phyloP scores from a whole-genome alignment of 2,329 filamentous ascomycete genomes.

The Aureobasidium sp. region DNA sequence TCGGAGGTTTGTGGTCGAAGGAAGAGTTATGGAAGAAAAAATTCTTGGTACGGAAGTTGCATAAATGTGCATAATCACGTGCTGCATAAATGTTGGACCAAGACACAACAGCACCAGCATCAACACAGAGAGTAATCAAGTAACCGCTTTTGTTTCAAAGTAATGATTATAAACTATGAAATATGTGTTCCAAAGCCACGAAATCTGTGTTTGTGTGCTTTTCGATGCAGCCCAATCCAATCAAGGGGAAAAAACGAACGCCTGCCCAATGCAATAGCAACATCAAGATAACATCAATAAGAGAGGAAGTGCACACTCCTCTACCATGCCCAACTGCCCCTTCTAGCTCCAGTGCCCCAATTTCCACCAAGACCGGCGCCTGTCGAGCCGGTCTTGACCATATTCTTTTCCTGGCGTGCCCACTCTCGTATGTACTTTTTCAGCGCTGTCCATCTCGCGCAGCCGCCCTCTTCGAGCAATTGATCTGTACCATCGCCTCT shows the following conservation, averaged over 20 bases:
- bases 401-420: constrained; percentile 75
- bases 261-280: background rate
- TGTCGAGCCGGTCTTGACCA: constrained; percentile 34
- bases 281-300: background rate
- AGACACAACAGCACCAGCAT: background rate
- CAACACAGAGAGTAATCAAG: background rate
- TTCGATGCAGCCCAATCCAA: background rate
- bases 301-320: background rate
- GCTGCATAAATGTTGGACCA: background rate
- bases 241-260: background rate
- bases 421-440: constrained; percentile 80
- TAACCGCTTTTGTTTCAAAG: background rate
- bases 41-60: background rate
- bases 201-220: background rate
- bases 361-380: constrained; percentile 22
- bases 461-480: constrained; percentile 40
- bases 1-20: background rate
- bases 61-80: constrained; percentile 3
- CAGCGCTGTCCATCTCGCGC: constrained; percentile 75
- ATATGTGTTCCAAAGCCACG: background rate
- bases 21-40: constrained; percentile 8
- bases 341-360: constrained; percentile 37
- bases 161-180: background rate
- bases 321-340: constrained; percentile 41
- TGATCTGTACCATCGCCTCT: constrained; percentile 25